Base-by-base conservation (phyloP, 1,284 basidiomycete species). In the Polyporus tsugae region DNA sequence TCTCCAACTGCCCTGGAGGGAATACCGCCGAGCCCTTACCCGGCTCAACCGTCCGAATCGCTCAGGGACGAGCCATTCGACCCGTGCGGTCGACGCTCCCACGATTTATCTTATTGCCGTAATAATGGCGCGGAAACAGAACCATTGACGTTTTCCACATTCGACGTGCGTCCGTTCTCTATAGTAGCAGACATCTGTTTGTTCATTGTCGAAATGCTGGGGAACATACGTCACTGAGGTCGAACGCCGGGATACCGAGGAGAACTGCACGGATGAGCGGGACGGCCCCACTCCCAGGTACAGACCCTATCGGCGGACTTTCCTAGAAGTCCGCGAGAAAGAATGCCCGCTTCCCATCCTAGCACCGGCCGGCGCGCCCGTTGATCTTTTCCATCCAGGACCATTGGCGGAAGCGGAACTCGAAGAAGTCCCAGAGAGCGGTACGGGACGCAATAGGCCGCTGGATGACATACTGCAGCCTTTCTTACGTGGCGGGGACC, bases 261-360 rank as follows among this genome's bases (percentile, higher is more conserved):
- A 55, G 52, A 49, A 55, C 52, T 29, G 52, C 33, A 33, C 52
- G 52, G 52, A 13, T 29, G 52, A 33, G 22, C 52, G 52, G 52
- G 29, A 55, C 52, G 52, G 52, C 58, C 15, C 39, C 22, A 39
- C 17, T 10, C 19, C 29, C 44, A 62, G 60, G 60, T 36, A 61
- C 33, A 35, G 44, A 22, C 46, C 46, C 46, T 22, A 59, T 58
- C 63, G 53, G 63, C 63, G 63, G 63, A 44, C 55, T 29, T 64
- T 29, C 58, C 58, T 60, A 39, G 22, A 11, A 49, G 55, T 55
- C 62, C 52, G 52, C 52, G n/a, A 44, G 22, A 55, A 52, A 63
- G 49, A 63, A 25, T 53, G 46, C 6, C 53, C 29, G 62, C 25
- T 63, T 57, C 25, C 62, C 62, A 29, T 57, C 36, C 10, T 35